Percentiles rank a stretch among this genome's conserved stretches.
Conservation (phyloP, 768 basidiomycete species). For the Roridomyces roridus region DNA sequence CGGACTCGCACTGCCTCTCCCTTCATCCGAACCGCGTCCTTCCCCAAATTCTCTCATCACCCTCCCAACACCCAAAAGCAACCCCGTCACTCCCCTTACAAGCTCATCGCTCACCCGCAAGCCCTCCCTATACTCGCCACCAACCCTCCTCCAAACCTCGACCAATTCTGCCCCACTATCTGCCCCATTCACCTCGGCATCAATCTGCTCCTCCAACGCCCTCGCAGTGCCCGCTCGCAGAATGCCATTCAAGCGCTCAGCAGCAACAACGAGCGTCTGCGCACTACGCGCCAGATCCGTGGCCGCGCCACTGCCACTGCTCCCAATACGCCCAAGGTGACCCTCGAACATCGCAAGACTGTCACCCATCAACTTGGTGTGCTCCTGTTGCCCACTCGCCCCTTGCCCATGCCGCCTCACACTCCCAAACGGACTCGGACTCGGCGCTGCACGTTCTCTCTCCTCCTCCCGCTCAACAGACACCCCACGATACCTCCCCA, state of each 20-base stretch:
- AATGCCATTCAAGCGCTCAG: constrained; percentile 71
- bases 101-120: constrained; percentile 79
- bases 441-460: constrained; percentile 16
- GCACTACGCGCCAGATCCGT: constrained; percentile 68
- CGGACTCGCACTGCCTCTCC: constrained; percentile 57
- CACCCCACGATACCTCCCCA: constrained; percentile 19
- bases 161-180: constrained; percentile 42
- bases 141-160: constrained; percentile 72
- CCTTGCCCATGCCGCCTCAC: constrained; percentile 19
- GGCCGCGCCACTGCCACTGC: constrained; percentile 37
- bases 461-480: constrained; percentile 22
- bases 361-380: constrained; percentile 74
- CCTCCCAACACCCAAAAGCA: constrained; percentile 77
- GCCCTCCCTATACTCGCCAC: constrained; percentile 75
- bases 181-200: constrained; percentile 67
- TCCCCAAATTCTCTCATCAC: constrained; percentile 62
- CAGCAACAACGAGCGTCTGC: constrained; percentile 64
- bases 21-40: constrained; percentile 34
- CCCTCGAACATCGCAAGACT: constrained; percentile 73
- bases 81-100: constrained; percentile 75
- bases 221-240: constrained; percentile 59
- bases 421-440: constrained; percentile 37
- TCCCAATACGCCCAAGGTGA: constrained; percentile 60
- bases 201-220: constrained; percentile 77
- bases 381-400: constrained; percentile 51